Evolutionary conservation across 768 basidiomycete genomes (phyloP).

Genomic region (Cyathus striatus): DNA sequence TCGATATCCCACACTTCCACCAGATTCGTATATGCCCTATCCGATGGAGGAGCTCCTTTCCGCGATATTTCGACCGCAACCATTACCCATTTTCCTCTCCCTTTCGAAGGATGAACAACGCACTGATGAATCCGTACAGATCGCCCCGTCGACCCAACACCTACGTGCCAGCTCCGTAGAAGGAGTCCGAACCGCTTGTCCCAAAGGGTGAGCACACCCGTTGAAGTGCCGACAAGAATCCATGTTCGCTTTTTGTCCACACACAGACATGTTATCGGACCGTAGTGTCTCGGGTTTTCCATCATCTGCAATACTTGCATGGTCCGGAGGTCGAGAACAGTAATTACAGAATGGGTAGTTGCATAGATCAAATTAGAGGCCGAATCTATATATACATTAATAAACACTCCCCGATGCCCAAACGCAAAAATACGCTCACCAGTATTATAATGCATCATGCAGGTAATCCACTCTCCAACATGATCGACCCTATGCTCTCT

Average conservation of each 20-base stretch:
- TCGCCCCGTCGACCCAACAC: constrained; percentile 44
- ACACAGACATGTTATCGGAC: constrained; percentile 82
- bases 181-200: constrained; percentile 91
- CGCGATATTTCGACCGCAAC: constrained; percentile 64
- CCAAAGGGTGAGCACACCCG: constrained; percentile 86
- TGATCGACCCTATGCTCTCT: constrained; percentile 74
- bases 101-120: constrained; percentile 79
- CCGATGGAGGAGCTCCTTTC: constrained; percentile 20
- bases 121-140: constrained; percentile 67
- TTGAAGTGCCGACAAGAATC: constrained; percentile 85
- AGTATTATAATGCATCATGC: constrained; percentile 76
- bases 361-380: constrained; percentile 82
- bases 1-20: constrained; percentile 95
- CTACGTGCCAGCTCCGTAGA: constrained; percentile 83
- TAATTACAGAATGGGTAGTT: constrained; percentile 75
- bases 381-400: constrained; percentile 33
- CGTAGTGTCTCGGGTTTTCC: constrained; percentile 82
- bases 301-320: constrained; percentile 74
- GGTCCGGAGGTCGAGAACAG: constrained; percentile 77
- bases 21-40: constrained; percentile 43
- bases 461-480: constrained; percentile 76
- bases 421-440: constrained; percentile 40
- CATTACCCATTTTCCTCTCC: constrained; percentile 87
- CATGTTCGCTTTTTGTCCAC: constrained; percentile 82
- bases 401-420: neutral